Evolutionary conservation across 164 flowering plant genomes (phyloP), one percentile per base, ranked within the genome.

Genomic region (Malania oleifera): DNA sequence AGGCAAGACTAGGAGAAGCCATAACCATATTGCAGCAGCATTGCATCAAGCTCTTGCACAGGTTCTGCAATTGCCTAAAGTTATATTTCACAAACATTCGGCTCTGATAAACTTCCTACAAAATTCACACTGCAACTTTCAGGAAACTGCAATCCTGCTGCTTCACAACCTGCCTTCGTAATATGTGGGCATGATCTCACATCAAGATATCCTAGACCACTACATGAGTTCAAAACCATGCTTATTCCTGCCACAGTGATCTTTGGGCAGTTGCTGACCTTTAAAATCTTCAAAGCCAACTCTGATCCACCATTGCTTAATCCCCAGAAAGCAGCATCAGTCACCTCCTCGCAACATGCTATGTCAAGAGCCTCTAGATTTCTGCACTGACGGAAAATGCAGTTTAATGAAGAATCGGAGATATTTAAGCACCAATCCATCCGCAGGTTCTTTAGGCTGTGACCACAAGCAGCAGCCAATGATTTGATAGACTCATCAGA

Each of bases 381-480:
- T 65, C 51, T 68, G 72, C 99, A 95, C 19, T 73, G 60, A 7
- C 67, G 60, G 19, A 95, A 57, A 20, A 95, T 63, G 60, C 71
- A 79, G 59, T 72, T 78, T 52, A 95, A 49, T 24, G 96, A 75
- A 59, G 80, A 61, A 52, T 88, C 99, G 3, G 97, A 73, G 39
- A 91, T 64, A 52, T 84, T 85, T 52, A 76, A 35, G 68, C 99
- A 95, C 95, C 96, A 88, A 61, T 85, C 96, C 96, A 95, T 88
- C 47, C 82, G 72, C 57, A 95, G 70, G 61, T 57, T 73, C 72
- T 75, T 88, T 25, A 95, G 80, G 67, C 77, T 86, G 14, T 64
- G 41, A 37, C 29, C 64, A 68, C 88, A 86, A 18, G 83, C 61
- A 35, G 57, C 10, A 27, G 86, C 93, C 57, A 95, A 69, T 2